These are phyloP conservation scores for Penicillium sp. DNA, from an alignment of 2,329 filamentous ascomycete species.

Conservation along the genomic window DNA sequence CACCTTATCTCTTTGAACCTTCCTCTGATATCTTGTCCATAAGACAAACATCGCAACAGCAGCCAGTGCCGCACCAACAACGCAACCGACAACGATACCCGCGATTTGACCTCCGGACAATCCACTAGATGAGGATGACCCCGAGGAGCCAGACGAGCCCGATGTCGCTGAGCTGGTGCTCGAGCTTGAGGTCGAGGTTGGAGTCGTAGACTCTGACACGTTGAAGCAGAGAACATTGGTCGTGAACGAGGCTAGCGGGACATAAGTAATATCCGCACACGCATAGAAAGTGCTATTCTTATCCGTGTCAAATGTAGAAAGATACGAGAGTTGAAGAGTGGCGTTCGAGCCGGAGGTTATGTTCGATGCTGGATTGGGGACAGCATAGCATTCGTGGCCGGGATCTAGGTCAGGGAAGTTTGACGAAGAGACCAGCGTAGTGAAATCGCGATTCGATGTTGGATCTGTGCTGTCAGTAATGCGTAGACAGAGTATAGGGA, in stretches of 20 bases:
- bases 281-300: constrained; percentile 50
- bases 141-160: constrained; percentile 7
- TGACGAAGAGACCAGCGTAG: constrained; percentile 32
- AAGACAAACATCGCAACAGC: constrained; percentile 18
- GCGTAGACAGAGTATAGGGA: fast-evolving
- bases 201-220: constrained; percentile 37
- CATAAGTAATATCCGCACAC: constrained; percentile 50
- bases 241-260: constrained; percentile 42
- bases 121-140: not conserved
- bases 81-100: constrained; percentile 40
- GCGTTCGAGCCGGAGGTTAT: constrained; percentile 45
- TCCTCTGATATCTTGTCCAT: constrained; percentile 10
- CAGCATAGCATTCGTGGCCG: constrained; percentile 49
- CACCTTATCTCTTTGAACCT: constrained; percentile 11
- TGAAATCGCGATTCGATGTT: constrained; percentile 42
- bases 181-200: constrained; percentile 20
- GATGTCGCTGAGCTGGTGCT: constrained; percentile 14
- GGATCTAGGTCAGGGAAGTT: constrained; percentile 42
- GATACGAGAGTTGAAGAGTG: constrained; percentile 50
- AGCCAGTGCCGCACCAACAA: constrained; percentile 22
- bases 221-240: constrained; percentile 51
- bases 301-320: constrained; percentile 43
- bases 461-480: constrained; percentile 35
- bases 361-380: constrained; percentile 37
- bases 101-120: constrained; percentile 47